Evolutionary conservation across 2,329 filamentous ascomycete genomes (phyloP).

Genomic region (Botryosphaeria dothidea): DNA sequence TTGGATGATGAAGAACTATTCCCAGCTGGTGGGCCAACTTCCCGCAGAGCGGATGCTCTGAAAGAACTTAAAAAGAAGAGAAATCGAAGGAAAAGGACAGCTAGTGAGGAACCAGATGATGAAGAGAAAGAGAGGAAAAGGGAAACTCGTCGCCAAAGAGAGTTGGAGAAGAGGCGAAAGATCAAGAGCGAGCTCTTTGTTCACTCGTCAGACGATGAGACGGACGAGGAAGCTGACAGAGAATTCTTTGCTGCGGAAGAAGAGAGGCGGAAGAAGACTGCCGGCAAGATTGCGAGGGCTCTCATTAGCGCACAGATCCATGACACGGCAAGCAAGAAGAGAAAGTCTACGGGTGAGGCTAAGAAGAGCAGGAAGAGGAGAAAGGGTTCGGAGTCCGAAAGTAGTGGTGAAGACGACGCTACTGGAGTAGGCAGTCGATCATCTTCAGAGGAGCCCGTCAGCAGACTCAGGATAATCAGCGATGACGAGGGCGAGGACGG

Average conservation of each 20-base stretch:
- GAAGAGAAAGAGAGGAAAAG: conserved; percentile 61
- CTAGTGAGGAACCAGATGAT: conserved; percentile 59
- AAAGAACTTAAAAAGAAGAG: conserved; percentile 60
- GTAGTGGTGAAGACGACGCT: conserved; percentile 28
- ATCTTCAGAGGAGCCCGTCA: conserved; percentile 26
- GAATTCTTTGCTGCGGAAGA: conserved; percentile 80
- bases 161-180: conserved; percentile 73
- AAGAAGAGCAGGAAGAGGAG: conserved; percentile 33
- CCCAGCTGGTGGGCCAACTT: conserved; percentile 66
- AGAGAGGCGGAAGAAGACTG: conserved; percentile 60
- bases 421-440: conserved; percentile 30
- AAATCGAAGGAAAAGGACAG: conserved; percentile 54
- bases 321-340: conserved; percentile 32
- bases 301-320: conserved; percentile 43
- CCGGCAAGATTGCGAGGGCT: conserved; percentile 50
- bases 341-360: conserved; percentile 30
- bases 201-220: conserved; percentile 82
- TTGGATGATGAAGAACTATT: conserved; percentile 63
- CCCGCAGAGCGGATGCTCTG: conserved; percentile 54
- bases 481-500: conserved; percentile 31
- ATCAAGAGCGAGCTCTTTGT: conserved; percentile 87
- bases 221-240: conserved; percentile 71
- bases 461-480: conserved; percentile 26
- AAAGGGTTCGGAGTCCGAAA: conserved; percentile 33
- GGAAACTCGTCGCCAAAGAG: conserved; percentile 62